phyloP scores from a whole-genome alignment of 139 green algal species.

The Asterochloris sp. region DNA sequence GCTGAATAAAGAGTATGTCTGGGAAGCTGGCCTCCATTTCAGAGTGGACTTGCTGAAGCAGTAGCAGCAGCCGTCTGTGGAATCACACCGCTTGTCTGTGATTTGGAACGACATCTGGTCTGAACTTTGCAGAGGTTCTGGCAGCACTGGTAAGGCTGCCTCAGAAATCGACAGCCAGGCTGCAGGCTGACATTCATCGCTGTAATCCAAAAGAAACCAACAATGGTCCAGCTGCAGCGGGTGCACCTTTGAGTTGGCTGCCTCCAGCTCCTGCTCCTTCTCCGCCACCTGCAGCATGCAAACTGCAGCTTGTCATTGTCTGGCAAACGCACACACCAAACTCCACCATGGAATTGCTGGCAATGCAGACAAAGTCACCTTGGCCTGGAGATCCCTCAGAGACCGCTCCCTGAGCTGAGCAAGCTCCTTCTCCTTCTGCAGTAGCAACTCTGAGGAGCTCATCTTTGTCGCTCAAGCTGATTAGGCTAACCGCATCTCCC shows the following conservation, averaged over 20 bases:
- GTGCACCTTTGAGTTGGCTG: slow-evolving; percentile 5
- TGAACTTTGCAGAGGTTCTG: too few species aligned
- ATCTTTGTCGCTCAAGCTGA: not conserved
- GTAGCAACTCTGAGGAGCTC: not conserved
- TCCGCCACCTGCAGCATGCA: not conserved
- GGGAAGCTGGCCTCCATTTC: too few species aligned
- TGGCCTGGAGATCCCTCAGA: not conserved
- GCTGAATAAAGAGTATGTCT: too few species aligned
- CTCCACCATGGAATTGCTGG: not conserved
- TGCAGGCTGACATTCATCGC: too few species aligned
- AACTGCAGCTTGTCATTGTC: not conserved
- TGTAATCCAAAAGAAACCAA: too few species aligned
- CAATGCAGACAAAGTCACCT: not conserved
- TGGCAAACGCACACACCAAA: not conserved
- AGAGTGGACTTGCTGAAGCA: too few species aligned
- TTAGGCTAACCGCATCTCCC: too few species aligned
- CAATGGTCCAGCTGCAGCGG: not conserved
- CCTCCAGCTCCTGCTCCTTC: slow-evolving; percentile 1
- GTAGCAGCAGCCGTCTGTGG: too few species aligned
- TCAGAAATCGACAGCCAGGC: too few species aligned
- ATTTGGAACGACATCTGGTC: too few species aligned
- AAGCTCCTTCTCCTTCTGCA: slow-evolving; percentile 13
- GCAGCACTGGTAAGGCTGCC: too few species aligned
- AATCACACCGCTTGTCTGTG: too few species aligned
- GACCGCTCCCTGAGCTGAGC: slow-evolving; percentile 1